Conservation (phyloP, 2,329 filamentous ascomycete genomes). For the Colletotrichum destructivum region DNA sequence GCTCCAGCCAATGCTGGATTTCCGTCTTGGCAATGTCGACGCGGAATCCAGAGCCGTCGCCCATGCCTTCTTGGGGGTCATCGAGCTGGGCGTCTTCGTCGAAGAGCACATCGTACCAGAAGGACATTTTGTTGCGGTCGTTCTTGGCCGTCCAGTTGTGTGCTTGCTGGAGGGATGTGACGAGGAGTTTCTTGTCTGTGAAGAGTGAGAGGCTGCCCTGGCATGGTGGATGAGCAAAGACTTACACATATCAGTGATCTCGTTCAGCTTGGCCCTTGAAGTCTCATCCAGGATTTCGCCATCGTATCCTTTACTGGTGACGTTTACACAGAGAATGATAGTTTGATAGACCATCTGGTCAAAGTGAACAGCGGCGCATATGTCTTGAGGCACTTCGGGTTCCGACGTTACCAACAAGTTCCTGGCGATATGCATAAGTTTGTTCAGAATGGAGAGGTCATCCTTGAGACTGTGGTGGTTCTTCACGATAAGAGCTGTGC, state of each 20-base stretch:
- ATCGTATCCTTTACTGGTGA: conserved; percentile 78
- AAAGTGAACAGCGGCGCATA: conserved; percentile 75
- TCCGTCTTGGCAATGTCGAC: conserved; percentile 72
- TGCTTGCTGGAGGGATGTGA: conserved; percentile 76
- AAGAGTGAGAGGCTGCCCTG: conserved; percentile 42
- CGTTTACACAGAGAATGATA: conserved; percentile 76
- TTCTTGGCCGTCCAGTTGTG: conserved; percentile 81
- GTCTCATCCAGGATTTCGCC: conserved; percentile 73
- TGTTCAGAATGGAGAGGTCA: conserved; percentile 75
- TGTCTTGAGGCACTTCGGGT: conserved; percentile 76
- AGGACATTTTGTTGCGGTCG: conserved; percentile 79
- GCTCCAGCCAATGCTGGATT: conserved; percentile 74
- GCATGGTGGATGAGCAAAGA: conserved; percentile 21
- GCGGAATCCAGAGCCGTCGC: conserved; percentile 68
- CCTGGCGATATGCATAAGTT: conserved; percentile 76
- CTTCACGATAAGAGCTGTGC: conserved; percentile 73
- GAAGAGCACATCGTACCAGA: conserved; percentile 77
- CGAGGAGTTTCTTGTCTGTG: conserved; percentile 75
- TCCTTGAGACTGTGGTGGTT: conserved; percentile 74
- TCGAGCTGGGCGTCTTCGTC: conserved; percentile 67
- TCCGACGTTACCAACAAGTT: conserved; percentile 76
- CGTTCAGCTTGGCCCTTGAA: conserved; percentile 70
- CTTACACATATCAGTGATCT: conserved; percentile 77
- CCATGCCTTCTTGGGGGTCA: conserved; percentile 66
- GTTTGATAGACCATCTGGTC: conserved; percentile 78